phyloP scores from a whole-genome alignment of 2,329 filamentous ascomycete genomes.

The Achaetomium macrosporum region DNA sequence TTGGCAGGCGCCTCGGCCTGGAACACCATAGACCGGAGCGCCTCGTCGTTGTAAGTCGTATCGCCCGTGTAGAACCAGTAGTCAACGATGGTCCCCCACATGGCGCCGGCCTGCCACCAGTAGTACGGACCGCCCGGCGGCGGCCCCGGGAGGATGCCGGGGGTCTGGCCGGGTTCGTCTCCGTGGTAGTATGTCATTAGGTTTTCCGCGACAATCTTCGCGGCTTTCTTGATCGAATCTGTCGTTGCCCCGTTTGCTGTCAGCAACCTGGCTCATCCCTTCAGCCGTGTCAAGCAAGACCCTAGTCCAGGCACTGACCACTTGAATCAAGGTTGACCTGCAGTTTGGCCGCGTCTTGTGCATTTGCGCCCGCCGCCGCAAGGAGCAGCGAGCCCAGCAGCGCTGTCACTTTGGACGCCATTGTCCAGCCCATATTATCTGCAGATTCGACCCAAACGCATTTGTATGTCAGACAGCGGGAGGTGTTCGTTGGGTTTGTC shows the following conservation, averaged over 20 bases:
- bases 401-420: slow-evolving; percentile 10
- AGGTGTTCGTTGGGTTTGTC: not conserved
- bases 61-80: slow-evolving; percentile 61
- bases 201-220: slow-evolving; percentile 36
- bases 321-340: slow-evolving; percentile 19
- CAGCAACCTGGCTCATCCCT: not conserved
- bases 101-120: slow-evolving; percentile 61
- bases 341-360: slow-evolving; percentile 9
- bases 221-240: slow-evolving; percentile 23
- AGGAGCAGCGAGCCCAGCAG: slow-evolving; percentile 17
- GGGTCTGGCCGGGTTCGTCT: slow-evolving; percentile 37
- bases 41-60: slow-evolving; percentile 47
- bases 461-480: not conserved
- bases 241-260: not conserved
- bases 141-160: slow-evolving; percentile 44
- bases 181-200: slow-evolving; percentile 42
- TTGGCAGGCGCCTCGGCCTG: slow-evolving; percentile 26
- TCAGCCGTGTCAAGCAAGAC: not conserved
- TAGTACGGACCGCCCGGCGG: slow-evolving; percentile 47
- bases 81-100: slow-evolving; percentile 58
- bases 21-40: slow-evolving; percentile 23
- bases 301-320: slow-evolving; percentile 7
- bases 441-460: slow-evolving; percentile 1
- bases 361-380: slow-evolving; percentile 3
- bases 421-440: slow-evolving; percentile 11